These are phyloP conservation scores for Oryza brachyantha DNA, from an alignment of 176 grass and related monocot species.

Conservation along the genomic window DNA sequence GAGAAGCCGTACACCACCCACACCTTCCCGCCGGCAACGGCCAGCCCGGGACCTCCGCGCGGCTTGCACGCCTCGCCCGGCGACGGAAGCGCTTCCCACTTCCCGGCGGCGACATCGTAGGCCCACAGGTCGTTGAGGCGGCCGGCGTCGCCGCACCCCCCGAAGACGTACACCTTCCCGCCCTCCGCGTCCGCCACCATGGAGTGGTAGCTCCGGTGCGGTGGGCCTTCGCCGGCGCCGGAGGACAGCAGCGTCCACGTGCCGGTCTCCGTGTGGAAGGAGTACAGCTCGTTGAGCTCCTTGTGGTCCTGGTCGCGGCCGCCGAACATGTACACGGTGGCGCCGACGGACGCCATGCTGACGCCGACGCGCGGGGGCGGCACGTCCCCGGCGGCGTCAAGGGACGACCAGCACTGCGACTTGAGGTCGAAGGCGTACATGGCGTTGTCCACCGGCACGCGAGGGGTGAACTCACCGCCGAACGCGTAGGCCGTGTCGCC, in stretches of 20 bases:
- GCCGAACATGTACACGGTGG: slow-evolving; percentile 63
- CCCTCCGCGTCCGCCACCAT: slow-evolving; percentile 48
- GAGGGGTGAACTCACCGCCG: slow-evolving; percentile 87
- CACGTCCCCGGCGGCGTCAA: slow-evolving; percentile 50
- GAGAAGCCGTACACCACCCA: slow-evolving; percentile 84
- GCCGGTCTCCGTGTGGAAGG: slow-evolving; percentile 54
- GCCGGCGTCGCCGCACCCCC: slow-evolving; percentile 65
- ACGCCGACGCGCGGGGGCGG: slow-evolving; percentile 82
- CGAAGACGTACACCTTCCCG: slow-evolving; percentile 61
- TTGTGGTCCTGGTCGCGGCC: slow-evolving; percentile 71
- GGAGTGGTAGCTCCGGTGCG: slow-evolving; percentile 86
- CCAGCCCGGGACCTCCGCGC: slow-evolving; percentile 56
- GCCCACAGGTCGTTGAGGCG: slow-evolving; percentile 84
- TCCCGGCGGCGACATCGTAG: slow-evolving; percentile 31
- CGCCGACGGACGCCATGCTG: slow-evolving; percentile 59
- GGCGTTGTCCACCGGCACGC: slow-evolving; percentile 76
- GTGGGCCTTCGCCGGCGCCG: slow-evolving; percentile 43
- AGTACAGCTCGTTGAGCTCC: slow-evolving; percentile 84
- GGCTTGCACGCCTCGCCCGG: slow-evolving; percentile 52
- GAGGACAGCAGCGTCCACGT: slow-evolving; percentile 63
- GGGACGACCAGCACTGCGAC: slow-evolving; percentile 53
- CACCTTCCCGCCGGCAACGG: slow-evolving; percentile 51
- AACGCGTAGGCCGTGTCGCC: slow-evolving; percentile 69
- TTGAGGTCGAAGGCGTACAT: slow-evolving; percentile 73
- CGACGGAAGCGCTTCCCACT: slow-evolving; percentile 49